Evolutionary conservation across 176 grass and related monocot species (phyloP).

Genomic region (Triticum monococcum): DNA sequence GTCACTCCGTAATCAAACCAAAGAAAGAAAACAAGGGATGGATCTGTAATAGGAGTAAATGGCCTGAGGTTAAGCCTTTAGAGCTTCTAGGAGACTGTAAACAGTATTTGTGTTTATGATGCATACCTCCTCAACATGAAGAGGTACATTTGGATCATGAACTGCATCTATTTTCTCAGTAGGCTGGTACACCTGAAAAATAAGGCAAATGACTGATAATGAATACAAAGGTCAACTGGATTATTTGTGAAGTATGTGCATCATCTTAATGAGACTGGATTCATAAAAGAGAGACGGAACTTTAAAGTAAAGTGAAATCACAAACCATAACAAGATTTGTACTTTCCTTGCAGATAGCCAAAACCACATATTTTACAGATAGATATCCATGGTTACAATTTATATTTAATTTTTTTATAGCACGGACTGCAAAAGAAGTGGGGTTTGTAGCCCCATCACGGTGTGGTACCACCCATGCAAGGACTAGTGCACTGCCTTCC

Average conservation of each 20-base stretch:
- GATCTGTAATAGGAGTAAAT: background rate
- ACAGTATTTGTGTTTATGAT: background rate
- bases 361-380: background rate
- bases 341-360: background rate
- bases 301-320: conserved; percentile 5
- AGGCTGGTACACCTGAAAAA: conserved; percentile 51
- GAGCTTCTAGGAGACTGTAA: background rate
- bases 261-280: conserved; percentile 3
- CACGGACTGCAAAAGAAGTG: background rate
- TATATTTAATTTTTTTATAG: background rate
- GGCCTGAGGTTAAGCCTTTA: background rate
- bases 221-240: background rate
- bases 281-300: background rate
- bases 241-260: background rate
- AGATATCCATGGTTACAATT: background rate
- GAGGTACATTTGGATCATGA: conserved; percentile 40
- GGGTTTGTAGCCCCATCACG: background rate
- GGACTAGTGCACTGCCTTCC: conserved; percentile 4
- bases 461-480: background rate
- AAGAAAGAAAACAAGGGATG: background rate
- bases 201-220: conserved; percentile 7
- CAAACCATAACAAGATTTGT: conserved; percentile 10
- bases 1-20: background rate
- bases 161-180: conserved; percentile 53
- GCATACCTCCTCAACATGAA: conserved; percentile 61